phyloP scores from a whole-genome alignment of 2,329 filamentous ascomycete species.

The Coniosporium uncinatum region DNA sequence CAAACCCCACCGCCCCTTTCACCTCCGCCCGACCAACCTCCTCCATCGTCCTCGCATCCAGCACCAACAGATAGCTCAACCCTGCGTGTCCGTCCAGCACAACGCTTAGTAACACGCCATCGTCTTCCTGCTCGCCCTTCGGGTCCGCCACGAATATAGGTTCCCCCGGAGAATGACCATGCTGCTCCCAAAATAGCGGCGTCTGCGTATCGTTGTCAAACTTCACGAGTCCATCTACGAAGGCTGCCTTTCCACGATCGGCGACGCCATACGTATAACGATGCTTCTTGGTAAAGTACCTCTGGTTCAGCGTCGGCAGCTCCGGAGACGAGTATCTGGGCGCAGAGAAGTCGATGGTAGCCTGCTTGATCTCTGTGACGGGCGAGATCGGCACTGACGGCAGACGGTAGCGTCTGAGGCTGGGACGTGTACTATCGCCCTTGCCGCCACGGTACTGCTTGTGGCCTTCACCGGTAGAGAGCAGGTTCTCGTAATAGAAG shows the following conservation, averaged over 20 bases:
- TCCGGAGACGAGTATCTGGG: constrained; percentile 50
- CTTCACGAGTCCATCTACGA: constrained; percentile 60
- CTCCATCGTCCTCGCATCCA: constrained; percentile 56
- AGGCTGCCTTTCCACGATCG: constrained; percentile 51
- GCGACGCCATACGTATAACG: constrained; percentile 56
- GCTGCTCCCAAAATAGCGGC: constrained; percentile 49
- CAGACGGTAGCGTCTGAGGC: constrained; percentile 3
- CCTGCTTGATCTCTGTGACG: constrained; percentile 8
- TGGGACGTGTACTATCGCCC: constrained; percentile 9
- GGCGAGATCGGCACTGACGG: constrained; percentile 4
- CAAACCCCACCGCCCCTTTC: constrained; percentile 53
- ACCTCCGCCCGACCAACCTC: constrained; percentile 61
- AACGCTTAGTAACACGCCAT: constrained; percentile 55
- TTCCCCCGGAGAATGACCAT: constrained; percentile 63
- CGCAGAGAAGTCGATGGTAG: constrained; percentile 40
- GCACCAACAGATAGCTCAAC: constrained; percentile 59
- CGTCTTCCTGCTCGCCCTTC: constrained; percentile 48
- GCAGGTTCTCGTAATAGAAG: constrained; percentile 66
- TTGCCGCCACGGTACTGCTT: constrained; percentile 36
- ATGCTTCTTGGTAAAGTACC: constrained; percentile 43
- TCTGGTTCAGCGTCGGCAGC: constrained; percentile 60
- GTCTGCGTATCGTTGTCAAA: constrained; percentile 52
- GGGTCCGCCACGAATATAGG: constrained; percentile 59
- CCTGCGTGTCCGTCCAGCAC: constrained; percentile 55
- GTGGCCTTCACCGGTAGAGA: constrained; percentile 46